These are phyloP conservation scores for Magnusiomyces suaveolens DNA, from an alignment of 1,139 yeast genomes.

Conservation along the genomic window DNA sequence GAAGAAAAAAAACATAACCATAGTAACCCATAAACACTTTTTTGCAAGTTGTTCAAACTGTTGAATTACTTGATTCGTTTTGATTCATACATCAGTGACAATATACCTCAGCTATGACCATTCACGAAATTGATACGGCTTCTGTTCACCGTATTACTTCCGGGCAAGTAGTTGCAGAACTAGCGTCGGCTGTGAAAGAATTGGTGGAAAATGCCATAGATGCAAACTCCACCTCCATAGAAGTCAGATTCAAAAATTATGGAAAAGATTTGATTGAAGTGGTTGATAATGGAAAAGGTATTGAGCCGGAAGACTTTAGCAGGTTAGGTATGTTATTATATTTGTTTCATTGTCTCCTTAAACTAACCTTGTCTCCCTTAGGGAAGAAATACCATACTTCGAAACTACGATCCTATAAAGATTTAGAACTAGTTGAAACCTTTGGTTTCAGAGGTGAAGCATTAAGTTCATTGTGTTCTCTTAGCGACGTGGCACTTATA, in stretches of 20 bases:
- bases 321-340: constrained; percentile 34
- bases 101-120: background rate
- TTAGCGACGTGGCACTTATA: constrained; percentile 39
- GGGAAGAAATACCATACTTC: constrained; percentile 72
- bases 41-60: background rate
- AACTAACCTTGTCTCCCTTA: background rate
- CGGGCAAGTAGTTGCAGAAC: constrained; percentile 82
- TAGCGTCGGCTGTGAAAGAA: constrained; percentile 72
- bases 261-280: constrained; percentile 71
- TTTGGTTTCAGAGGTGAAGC: constrained; percentile 38
- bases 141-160: constrained; percentile 74
- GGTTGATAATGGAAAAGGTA: constrained; percentile 73
- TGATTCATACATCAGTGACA: background rate
- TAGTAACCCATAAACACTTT: background rate
- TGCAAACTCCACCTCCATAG: constrained; percentile 59
- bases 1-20: too few relatives aligned
- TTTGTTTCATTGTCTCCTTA: background rate
- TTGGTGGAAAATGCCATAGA: constrained; percentile 79
- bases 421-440: constrained; percentile 37
- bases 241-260: constrained; percentile 54
- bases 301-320: constrained; percentile 47
- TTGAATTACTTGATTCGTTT: background rate
- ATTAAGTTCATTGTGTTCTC: constrained; percentile 28
- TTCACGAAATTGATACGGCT: constrained; percentile 30
- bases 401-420: constrained; percentile 50